Conservation (phyloP, 257 asterid species). For the Lycium ferocissimum region DNA sequence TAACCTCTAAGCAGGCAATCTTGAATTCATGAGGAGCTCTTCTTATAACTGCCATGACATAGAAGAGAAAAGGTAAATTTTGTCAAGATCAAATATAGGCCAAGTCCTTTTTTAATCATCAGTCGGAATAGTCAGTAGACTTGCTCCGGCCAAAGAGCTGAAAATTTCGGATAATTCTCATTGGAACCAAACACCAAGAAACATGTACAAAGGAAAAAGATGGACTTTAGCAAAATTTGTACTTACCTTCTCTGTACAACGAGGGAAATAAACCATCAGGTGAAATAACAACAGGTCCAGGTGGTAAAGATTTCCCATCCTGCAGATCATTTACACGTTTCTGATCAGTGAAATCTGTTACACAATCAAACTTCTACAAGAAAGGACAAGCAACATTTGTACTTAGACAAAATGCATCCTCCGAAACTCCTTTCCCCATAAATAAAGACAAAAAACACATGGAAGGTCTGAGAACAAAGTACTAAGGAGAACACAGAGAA, state of each 20-base stretch:
- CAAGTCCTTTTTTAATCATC: background rate
- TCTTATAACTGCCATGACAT: constrained; percentile 74
- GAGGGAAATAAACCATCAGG: constrained; percentile 99
- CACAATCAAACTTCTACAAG: background rate
- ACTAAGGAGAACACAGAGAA: background rate
- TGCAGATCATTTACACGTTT: constrained; percentile 40
- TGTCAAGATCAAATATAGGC: constrained; percentile 29
- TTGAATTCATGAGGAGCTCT: constrained; percentile 99
- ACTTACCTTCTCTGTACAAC: constrained; percentile 84
- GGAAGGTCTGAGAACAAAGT: background rate
- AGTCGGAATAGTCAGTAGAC: background rate
- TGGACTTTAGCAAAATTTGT: constrained; percentile 13
- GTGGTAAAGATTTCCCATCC: constrained; percentile 98
- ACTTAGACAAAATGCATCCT: background rate
- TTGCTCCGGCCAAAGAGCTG: background rate
- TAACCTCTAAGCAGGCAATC: constrained; percentile 98
- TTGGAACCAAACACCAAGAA: constrained; percentile 13
- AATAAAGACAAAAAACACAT: background rate
- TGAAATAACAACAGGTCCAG: constrained; percentile 97
- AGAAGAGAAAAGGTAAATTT: constrained; percentile 21
- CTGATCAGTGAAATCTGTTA: background rate
- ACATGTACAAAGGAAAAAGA: background rate
- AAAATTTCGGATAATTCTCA: background rate
- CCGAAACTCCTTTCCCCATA: background rate
- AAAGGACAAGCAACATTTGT: background rate